A percentile compares a stretch with the other conserved stretches of the same genome.
phyloP scores from a whole-genome alignment of 768 basidiomycete genomes.

The Boletus subparvulus region DNA sequence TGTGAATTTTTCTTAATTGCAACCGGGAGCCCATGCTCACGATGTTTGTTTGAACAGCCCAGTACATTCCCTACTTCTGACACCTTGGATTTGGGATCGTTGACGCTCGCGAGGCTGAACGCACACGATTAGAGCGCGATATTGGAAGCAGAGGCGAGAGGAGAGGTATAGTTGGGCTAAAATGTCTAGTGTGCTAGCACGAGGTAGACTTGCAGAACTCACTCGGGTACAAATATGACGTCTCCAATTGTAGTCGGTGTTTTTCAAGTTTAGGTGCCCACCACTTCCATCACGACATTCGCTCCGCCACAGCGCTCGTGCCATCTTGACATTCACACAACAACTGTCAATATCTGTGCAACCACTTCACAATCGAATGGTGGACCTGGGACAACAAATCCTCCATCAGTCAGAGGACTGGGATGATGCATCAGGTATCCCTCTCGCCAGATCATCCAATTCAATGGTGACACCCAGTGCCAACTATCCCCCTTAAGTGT shows the following conservation, averaged over 20 bases:
- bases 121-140: constrained; percentile 76
- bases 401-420: too few species aligned
- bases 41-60: constrained; percentile 15
- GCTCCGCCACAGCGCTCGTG: too few species aligned
- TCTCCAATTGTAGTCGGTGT: background rate
- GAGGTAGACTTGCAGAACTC: constrained; percentile 16
- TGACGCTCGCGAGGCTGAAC: constrained; percentile 83
- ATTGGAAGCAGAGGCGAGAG: constrained; percentile 60
- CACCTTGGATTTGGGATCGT: constrained; percentile 71
- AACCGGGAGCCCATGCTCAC: constrained; percentile 2
- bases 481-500: too few species aligned
- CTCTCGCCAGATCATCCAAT: too few species aligned
- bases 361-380: too few species aligned
- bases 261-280: too few species aligned
- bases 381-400: too few species aligned
- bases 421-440: too few species aligned
- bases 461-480: too few species aligned
- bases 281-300: too few species aligned
- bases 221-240: constrained; percentile 2
- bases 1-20: background rate
- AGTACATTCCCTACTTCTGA: constrained; percentile 22
- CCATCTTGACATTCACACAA: too few species aligned
- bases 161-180: constrained; percentile 6
- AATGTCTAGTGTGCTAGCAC: background rate
- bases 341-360: too few species aligned